phyloP scores from a whole-genome alignment of 1,139 yeast species.

The Geotrichum phurueaensis region DNA sequence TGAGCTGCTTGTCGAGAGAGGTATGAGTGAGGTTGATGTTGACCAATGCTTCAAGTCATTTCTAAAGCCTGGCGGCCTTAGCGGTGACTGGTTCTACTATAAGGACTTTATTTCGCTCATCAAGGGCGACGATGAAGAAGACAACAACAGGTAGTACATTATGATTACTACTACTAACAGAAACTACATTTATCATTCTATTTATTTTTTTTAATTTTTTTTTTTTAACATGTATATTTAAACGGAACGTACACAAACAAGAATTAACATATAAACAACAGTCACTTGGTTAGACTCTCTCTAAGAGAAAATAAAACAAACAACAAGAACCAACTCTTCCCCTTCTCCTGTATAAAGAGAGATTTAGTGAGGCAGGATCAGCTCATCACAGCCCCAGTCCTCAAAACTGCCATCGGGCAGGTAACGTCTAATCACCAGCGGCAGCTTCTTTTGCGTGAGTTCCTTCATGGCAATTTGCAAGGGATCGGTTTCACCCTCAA shows the following conservation, averaged over 20 bases:
- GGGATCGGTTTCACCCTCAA: slow-evolving; percentile 99
- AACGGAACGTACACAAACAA: neutral
- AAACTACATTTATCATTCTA: neutral
- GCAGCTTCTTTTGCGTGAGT: slow-evolving; percentile 88
- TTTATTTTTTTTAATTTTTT: neutral
- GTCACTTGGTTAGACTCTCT: neutral
- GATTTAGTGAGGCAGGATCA: slow-evolving; percentile 71
- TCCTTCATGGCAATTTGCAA: slow-evolving; percentile 97
- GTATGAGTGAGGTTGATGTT: slow-evolving; percentile 50
- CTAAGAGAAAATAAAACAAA: neutral
- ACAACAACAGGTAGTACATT: neutral
- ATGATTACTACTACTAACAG: neutral
- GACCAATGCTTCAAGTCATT: slow-evolving; percentile 49
- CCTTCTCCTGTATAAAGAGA: neutral
- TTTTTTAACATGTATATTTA: neutral
- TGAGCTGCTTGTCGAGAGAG: slow-evolving; percentile 44
- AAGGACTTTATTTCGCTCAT: slow-evolving; percentile 35
- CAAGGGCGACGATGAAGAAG: neutral
- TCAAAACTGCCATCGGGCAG: slow-evolving; percentile 95
- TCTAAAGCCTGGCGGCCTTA: slow-evolving; percentile 45
- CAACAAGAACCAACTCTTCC: no score
- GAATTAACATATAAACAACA: neutral
- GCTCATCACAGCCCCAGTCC: slow-evolving; percentile 98
- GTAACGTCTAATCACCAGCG: slow-evolving; percentile 89
- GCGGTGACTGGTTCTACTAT: slow-evolving; percentile 60